Conservation (phyloP, 768 basidiomycete species). For the Boletus rex-veris region DNA sequence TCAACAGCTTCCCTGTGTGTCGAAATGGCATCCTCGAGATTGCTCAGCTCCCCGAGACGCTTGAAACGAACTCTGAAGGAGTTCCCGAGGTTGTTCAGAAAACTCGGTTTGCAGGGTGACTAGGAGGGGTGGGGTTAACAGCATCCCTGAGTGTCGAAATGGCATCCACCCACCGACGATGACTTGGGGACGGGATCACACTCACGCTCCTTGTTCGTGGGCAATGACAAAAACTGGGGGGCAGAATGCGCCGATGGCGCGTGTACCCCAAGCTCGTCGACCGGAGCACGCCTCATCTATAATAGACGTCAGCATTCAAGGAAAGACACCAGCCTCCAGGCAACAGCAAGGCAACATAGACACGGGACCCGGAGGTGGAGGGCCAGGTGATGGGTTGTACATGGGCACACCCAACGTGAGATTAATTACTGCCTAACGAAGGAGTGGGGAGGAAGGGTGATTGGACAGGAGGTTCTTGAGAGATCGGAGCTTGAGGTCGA, state of each 20-base stretch:
- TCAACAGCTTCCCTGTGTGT: too few relatives aligned
- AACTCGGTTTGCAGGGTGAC: too few relatives aligned
- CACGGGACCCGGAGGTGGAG: constrained; percentile 14
- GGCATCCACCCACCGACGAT: constrained; percentile 6
- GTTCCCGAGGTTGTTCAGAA: background rate
- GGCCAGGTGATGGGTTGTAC: constrained; percentile 5
- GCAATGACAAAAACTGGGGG: constrained; percentile 64
- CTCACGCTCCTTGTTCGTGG: constrained; percentile 41
- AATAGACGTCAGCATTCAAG: constrained; percentile 12
- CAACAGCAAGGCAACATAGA: constrained; percentile 15
- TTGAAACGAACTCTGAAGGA: background rate
- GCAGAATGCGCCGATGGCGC: background rate
- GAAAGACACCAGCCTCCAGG: constrained; percentile 14
- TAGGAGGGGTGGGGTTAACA: too few relatives aligned
- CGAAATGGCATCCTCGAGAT: background rate
- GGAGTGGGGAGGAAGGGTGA: constrained; percentile 30
- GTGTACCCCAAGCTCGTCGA: constrained; percentile 28
- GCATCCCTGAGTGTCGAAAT: too few relatives aligned
- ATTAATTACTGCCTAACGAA: constrained; percentile 30
- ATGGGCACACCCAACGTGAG: constrained; percentile 20
- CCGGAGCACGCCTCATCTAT: constrained; percentile 13
- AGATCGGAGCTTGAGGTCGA: background rate
- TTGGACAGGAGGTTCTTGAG: constrained; percentile 1
- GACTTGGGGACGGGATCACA: constrained; percentile 27
- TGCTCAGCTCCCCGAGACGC: background rate